Conservation (phyloP, 768 basidiomycete species). For the Sarcomyxa edulis region DNA sequence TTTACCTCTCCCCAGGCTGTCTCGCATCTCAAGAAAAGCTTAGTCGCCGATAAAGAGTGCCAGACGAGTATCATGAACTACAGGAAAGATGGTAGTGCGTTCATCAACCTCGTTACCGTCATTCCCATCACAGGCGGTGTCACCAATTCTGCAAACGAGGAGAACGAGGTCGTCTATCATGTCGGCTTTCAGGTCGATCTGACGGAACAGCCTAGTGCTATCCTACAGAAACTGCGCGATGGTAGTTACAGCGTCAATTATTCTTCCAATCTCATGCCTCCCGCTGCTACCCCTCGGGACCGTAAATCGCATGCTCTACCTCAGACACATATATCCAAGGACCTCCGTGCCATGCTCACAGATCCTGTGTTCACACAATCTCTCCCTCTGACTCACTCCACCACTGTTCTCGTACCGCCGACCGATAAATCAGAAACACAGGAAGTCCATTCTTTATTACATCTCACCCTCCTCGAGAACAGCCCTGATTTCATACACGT, state of each 20-base stretch:
- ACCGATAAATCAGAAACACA: slow-evolving; percentile 13
- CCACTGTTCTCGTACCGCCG: slow-evolving; percentile 25
- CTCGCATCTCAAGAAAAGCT: slow-evolving; percentile 53
- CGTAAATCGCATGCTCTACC: slow-evolving; percentile 24
- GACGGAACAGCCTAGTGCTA: slow-evolving; percentile 78
- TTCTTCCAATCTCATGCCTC: slow-evolving; percentile 13
- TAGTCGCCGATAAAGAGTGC: slow-evolving; percentile 77
- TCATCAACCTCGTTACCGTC: slow-evolving; percentile 89
- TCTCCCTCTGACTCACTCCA: slow-evolving; percentile 36
- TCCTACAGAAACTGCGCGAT: slow-evolving; percentile 72
- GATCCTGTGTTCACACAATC: slow-evolving; percentile 43
- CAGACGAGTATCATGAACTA: slow-evolving; percentile 89
- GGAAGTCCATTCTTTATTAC: slow-evolving; percentile 43
- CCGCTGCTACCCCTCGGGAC: slow-evolving; percentile 16
- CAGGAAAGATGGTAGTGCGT: slow-evolving; percentile 75
- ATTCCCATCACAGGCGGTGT: slow-evolving; percentile 77
- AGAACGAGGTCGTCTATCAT: slow-evolving; percentile 74
- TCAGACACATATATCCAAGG: slow-evolving; percentile 41
- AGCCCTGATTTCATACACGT: slow-evolving; percentile 85
- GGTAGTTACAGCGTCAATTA: slow-evolving; percentile 76
- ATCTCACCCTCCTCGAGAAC: slow-evolving; percentile 54
- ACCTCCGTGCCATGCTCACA: slow-evolving; percentile 41
- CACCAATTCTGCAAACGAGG: slow-evolving; percentile 40
- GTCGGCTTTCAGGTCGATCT: slow-evolving; percentile 97
- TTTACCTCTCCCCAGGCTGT: slow-evolving; percentile 65